phyloP scores from a whole-genome alignment of 129 eudicot species.

The Escallonia herrerae region DNA sequence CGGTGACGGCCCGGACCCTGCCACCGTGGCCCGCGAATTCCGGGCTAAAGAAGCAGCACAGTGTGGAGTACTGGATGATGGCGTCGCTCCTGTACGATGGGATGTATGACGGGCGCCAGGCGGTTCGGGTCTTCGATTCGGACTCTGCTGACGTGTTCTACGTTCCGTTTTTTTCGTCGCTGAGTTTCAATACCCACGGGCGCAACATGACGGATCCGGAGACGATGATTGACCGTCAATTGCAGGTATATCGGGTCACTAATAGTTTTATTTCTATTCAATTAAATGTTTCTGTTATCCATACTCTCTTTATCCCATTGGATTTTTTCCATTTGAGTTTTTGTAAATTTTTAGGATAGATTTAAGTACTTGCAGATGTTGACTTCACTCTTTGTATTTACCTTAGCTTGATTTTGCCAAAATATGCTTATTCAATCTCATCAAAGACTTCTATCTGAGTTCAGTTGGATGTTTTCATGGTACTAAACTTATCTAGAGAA shows the following conservation, averaged over 20 bases:
- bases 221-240: constrained; percentile 51
- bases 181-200: constrained; percentile 79
- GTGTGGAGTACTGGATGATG: constrained; percentile 99
- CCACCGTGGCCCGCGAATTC: constrained; percentile 68
- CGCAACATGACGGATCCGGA: constrained; percentile 71
- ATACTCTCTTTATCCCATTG: too few relatives aligned
- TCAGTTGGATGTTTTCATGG: too few relatives aligned
- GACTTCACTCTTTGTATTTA: too few relatives aligned
- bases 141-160: constrained; percentile 76
- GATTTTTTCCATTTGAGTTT: too few relatives aligned
- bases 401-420: too few relatives aligned
- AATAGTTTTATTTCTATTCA: too few relatives aligned
- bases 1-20: constrained; percentile 54
- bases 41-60: constrained; percentile 81
- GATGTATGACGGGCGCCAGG: constrained; percentile 39
- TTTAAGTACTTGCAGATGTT: too few relatives aligned
- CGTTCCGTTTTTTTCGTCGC: constrained; percentile 83
- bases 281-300: too few relatives aligned
- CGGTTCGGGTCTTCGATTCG: constrained; percentile 85
- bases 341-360: too few relatives aligned
- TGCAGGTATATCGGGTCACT: constrained; percentile 52
- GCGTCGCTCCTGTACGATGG: constrained; percentile 52
- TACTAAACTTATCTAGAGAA: too few relatives aligned
- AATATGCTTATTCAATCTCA: too few relatives aligned
- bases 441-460: too few relatives aligned